These are phyloP conservation scores for Podospora australis DNA, from an alignment of 495 filamentous ascomycete genomes.

Conservation along the genomic window DNA sequence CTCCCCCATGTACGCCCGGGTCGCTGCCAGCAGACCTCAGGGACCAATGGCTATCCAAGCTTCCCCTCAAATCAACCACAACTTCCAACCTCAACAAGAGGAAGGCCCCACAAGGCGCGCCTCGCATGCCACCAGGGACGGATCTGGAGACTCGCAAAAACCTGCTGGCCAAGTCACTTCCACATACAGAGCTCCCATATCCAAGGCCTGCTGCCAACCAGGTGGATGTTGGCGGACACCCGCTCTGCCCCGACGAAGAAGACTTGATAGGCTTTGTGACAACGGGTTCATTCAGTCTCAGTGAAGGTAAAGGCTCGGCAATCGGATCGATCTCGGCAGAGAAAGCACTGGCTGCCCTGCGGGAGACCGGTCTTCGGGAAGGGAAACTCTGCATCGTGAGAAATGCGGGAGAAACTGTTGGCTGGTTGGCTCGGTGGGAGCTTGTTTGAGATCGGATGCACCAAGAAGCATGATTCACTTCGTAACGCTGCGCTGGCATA, in stretches of 20 bases:
- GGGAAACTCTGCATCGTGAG: constrained; percentile 69
- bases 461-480: not conserved
- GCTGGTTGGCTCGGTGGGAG: constrained; percentile 78
- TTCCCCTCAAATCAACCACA: constrained; percentile 12
- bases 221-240: constrained; percentile 45
- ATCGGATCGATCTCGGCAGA: constrained; percentile 63
- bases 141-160: constrained; percentile 43
- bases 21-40: constrained; percentile 31
- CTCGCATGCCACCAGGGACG: constrained; percentile 15
- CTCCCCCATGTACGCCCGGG: constrained; percentile 13
- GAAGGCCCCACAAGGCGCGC: not conserved
- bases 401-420: constrained; percentile 66
- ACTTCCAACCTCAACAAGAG: constrained; percentile 8
- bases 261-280: constrained; percentile 92
- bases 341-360: constrained; percentile 41
- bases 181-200: constrained; percentile 25
- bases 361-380: constrained; percentile 16
- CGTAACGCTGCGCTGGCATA: too few species aligned
- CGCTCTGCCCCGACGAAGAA: constrained; percentile 60
- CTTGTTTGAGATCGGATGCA: constrained; percentile 38
- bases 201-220: constrained; percentile 17
- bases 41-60: constrained; percentile 41
- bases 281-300: constrained; percentile 75
- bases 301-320: constrained; percentile 67
- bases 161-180: constrained; percentile 47